Base-by-base conservation (phyloP, 108 stramenopile species). In the Seminavis robusta region DNA sequence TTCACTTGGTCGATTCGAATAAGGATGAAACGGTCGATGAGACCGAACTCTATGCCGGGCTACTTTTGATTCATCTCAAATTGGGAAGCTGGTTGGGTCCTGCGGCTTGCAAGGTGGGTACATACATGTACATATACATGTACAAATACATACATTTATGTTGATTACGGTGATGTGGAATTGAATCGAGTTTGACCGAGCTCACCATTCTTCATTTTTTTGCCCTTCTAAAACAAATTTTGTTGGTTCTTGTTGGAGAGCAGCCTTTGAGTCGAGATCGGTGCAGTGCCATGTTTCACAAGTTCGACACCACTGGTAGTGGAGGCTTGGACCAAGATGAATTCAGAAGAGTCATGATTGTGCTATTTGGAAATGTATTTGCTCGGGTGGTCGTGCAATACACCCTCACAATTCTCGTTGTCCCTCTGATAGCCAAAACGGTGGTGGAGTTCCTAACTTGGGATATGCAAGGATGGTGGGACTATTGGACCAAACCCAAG, bases 51-150 rank as follows among this genome's bases (percentile, higher is more conserved):
- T 88, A 92, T 59, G 43, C 79, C 2, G 90, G 86, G 16, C 41
- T 92, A 46, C 48, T 92, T 11, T 56, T 86, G 49, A 81, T 92
- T 65, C 90, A 92, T 63, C 67, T 92, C 45, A 81, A 85, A 26
- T 44, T 86, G 45, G 90, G 81, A 7, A 60, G 60, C n/a, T 88
- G 84, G 61, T 79, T 74, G 10, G 90, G 90, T 13, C 74, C 90
- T 17, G 79, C 90, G 2, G 90, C 90, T 34, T 88, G 90, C 55
- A 69, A 69, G 72, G 79, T 80, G 32, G 34, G 78, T 63, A 5
- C 13, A 16, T 45, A 33, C 6, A 47, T 10, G 0, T 31, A 25
- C 32, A 36, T 40, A n/a, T n/a, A n/a, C n/a, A n/a, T n/a, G n/a
- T n/a, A n/a, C n/a, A n/a, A n/a, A n/a, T n/a, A n/a, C n/a, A n/a